phyloP scores from a whole-genome alignment of 1,284 basidiomycete species.

The Sporisorium scitamineum region DNA sequence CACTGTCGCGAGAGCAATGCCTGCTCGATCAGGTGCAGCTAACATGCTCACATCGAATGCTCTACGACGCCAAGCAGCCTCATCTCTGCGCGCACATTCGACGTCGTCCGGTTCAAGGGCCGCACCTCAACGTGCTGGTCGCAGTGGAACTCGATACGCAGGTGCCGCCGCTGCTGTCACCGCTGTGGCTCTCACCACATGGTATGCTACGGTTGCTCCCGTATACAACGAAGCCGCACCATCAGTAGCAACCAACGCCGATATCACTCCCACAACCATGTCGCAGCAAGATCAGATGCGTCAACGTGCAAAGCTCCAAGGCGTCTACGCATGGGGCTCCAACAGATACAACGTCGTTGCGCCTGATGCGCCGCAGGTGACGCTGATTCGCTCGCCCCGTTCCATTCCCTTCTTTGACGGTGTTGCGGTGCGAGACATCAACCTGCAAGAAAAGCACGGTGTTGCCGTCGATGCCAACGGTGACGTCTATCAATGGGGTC shows the following conservation, averaged over 20 bases:
- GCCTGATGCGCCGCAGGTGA: constrained; percentile 50
- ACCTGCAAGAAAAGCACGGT: constrained; percentile 62
- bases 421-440: constrained; percentile 63
- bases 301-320: constrained; percentile 46
- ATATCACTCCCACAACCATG: constrained; percentile 36
- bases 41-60: constrained; percentile 1
- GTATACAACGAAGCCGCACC: constrained; percentile 38
- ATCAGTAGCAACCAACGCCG: constrained; percentile 24
- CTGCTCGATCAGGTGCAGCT: constrained; percentile 14
- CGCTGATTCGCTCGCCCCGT: constrained; percentile 53
- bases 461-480: constrained; percentile 74
- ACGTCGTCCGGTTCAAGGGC: constrained; percentile 17
- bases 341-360: constrained; percentile 66
- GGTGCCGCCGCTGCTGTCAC: constrained; percentile 21
- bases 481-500: constrained; percentile 72
- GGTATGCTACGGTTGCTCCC: constrained; percentile 30
- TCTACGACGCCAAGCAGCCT: constrained; percentile 3
- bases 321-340: constrained; percentile 62
- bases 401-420: constrained; percentile 65
- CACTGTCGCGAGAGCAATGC: constrained; percentile 10
- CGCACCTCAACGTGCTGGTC: constrained; percentile 1
- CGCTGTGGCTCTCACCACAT: constrained; percentile 29
- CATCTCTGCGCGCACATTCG: constrained; percentile 22
- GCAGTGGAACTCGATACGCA: constrained; percentile 10
- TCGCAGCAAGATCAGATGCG: constrained; percentile 64